Base-by-base conservation (phyloP, 768 basidiomycete species). In the Pleurotus tuoliensis region DNA sequence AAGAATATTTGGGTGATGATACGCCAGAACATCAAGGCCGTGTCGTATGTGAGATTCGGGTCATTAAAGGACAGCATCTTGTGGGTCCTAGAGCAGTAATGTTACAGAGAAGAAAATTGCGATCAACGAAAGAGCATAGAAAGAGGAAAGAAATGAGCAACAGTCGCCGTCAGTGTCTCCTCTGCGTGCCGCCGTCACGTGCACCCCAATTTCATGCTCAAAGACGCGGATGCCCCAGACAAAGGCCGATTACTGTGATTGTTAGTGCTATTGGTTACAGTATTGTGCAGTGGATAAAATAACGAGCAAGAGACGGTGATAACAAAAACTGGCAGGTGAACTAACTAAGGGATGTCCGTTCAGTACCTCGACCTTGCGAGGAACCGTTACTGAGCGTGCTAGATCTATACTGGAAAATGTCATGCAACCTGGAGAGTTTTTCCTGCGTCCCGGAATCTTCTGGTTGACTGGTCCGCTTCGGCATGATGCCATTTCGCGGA, bases 1-100 rank as follows among this genome's bases (percentile, higher is more conserved):
- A 98, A 98, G 80, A 98, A 98, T 63, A 98, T 86, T 72, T 90
- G 90, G 61, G 90, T 92, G 56, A 96, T 81, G 2, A 81, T 76
- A 56, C 88, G 76, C 92, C 91, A 96, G 72, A 96, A 92, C 47
- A 90, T 67, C 70, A 96, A 83, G 40, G 85, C 84, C 24, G 83
- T 76, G 66, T 94, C 89, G 67, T 94, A 94, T 6, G 55, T 50
- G 25, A 61, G 20, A 41, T 59, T 51, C 16, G 55, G 51, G 24
- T 58, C 55, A 11, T 60, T 57, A 30, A 34, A 51, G 40, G 57
- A 40, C 20, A 47, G 27, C 60, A 61, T 61, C 8, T 27, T 25
- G 38, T 11, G 39, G 52, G 39, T 25, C 47, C 27, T 50, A 30
- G 48, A 11, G 25, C 20, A 12, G 51, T 53, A 53, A 53, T 40